Percentiles rank a stretch among this genome's conserved stretches.
These are phyloP conservation scores for Coemansia umbellata DNA, from an alignment of 192 early-diverging fungal species.

Conservation along the genomic window DNA sequence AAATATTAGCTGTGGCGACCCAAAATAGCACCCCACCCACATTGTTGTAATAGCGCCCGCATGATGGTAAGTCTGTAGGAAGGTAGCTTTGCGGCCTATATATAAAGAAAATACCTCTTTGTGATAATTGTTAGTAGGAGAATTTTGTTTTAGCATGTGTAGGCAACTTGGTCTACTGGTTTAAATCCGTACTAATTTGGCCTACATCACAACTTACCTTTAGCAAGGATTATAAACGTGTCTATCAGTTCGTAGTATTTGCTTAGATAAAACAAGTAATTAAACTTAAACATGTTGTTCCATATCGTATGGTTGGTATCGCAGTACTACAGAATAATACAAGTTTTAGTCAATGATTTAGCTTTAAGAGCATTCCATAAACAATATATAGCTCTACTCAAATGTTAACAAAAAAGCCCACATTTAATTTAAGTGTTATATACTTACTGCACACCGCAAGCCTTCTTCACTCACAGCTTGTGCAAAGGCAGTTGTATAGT, in stretches of 20 bases:
- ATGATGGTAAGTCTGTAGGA: constrained; percentile 87
- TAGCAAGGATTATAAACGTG: constrained; percentile 79
- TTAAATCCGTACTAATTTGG: too few relatives aligned
- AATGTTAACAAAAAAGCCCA: background rate
- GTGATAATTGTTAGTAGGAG: too few relatives aligned
- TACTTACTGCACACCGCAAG: constrained; percentile 61
- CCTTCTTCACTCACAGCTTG: constrained; percentile 56
- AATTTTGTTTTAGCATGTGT: too few relatives aligned
- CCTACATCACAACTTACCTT: constrained; percentile 40
- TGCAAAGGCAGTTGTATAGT: constrained; percentile 58
- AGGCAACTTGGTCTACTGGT: too few relatives aligned
- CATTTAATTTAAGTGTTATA: background rate
- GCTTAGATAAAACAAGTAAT: constrained; percentile 84
- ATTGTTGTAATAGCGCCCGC: constrained; percentile 85
- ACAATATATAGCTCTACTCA: background rate
- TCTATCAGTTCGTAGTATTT: constrained; percentile 89
- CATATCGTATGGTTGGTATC: constrained; percentile 66
- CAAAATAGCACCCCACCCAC: constrained; percentile 80
- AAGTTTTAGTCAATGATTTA: background rate
- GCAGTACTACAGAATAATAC: constrained; percentile 49
- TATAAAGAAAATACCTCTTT: background rate
- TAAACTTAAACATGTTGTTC: constrained; percentile 76
- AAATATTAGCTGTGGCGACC: constrained; percentile 76
- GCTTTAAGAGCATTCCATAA: too few relatives aligned
- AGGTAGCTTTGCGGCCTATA: constrained; percentile 63